Evolutionary conservation across 2,329 filamentous ascomycete genomes (phyloP).

Genomic region (Dactylellina parvicollis): DNA sequence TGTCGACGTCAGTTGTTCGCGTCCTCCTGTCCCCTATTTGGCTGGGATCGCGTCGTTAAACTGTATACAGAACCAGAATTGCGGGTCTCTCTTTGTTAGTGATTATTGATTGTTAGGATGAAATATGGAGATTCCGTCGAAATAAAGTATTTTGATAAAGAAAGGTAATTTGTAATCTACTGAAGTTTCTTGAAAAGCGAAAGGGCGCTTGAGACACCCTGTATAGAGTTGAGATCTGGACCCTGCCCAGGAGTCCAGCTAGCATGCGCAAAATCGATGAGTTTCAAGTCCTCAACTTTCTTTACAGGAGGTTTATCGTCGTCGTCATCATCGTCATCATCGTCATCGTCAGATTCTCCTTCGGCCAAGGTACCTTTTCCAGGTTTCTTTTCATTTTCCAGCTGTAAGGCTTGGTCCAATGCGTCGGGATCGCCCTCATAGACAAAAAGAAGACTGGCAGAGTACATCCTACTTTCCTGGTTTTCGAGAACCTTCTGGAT

Average conservation of each 20-base stretch:
- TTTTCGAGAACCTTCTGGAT: slow-evolving; percentile 69
- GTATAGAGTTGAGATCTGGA: slow-evolving; percentile 83
- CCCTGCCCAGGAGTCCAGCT: slow-evolving; percentile 82
- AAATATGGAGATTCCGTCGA: too few relatives aligned
- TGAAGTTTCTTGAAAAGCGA: slow-evolving; percentile 30
- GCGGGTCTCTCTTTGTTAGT: too few relatives aligned
- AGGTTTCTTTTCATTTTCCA: slow-evolving; percentile 59
- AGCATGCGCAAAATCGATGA: slow-evolving; percentile 98
- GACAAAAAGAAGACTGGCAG: slow-evolving; percentile 71
- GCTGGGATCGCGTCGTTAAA: too few relatives aligned
- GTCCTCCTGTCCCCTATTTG: neutral
- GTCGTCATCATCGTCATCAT: slow-evolving; percentile 64
- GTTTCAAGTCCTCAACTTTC: slow-evolving; percentile 79
- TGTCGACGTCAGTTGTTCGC: too few relatives aligned
- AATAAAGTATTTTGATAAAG: too few relatives aligned
- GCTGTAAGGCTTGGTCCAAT: slow-evolving; percentile 65
- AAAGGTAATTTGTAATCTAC: neutral
- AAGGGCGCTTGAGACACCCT: slow-evolving; percentile 75
- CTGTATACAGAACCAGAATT: too few relatives aligned
- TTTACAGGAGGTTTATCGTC: slow-evolving; percentile 65
- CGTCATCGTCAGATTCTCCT: slow-evolving; percentile 60
- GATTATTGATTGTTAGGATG: too few relatives aligned
- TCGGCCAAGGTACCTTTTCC: slow-evolving; percentile 38
- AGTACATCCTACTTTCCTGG: slow-evolving; percentile 75
- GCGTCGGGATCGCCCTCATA: slow-evolving; percentile 72